Conservation (phyloP, 2,329 filamentous ascomycete genomes). For the Trichoderma hamatum region DNA sequence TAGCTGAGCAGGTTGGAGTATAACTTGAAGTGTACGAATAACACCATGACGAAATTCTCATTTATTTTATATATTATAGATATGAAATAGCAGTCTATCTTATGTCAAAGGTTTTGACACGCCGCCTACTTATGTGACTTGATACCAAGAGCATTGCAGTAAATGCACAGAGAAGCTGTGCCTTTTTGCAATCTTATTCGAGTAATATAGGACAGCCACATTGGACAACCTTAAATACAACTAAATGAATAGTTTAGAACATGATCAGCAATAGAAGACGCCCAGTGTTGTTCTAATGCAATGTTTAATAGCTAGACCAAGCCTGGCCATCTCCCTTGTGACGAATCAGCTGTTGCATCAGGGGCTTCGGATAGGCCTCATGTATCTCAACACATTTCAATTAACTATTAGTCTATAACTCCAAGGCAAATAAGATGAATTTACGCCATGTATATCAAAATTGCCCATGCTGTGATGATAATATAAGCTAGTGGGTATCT, state of each 20-base stretch:
- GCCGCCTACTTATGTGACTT: background rate
- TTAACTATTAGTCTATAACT: background rate
- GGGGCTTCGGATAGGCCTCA: background rate
- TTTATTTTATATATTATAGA: background rate
- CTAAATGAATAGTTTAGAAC: background rate
- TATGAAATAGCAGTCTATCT: background rate
- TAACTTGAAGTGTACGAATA: background rate
- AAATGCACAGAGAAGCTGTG: background rate
- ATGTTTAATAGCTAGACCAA: background rate
- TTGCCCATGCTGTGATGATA: background rate
- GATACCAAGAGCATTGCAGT: background rate
- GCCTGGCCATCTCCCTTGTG: background rate
- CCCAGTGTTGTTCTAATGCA: background rate
- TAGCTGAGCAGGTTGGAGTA: too few species aligned
- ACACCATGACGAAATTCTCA: background rate
- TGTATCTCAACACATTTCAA: background rate
- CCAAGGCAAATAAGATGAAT: background rate
- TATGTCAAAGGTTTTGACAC: too few species aligned
- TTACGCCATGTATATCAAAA: too few species aligned
- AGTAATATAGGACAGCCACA: background rate
- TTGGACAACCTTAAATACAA: background rate
- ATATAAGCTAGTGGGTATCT: background rate
- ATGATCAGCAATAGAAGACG: background rate
- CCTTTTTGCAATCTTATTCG: background rate
- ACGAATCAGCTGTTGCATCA: background rate